These are phyloP conservation scores for Candida glucosophila DNA, from an alignment of 1,139 yeast species.

Conservation along the genomic window DNA sequence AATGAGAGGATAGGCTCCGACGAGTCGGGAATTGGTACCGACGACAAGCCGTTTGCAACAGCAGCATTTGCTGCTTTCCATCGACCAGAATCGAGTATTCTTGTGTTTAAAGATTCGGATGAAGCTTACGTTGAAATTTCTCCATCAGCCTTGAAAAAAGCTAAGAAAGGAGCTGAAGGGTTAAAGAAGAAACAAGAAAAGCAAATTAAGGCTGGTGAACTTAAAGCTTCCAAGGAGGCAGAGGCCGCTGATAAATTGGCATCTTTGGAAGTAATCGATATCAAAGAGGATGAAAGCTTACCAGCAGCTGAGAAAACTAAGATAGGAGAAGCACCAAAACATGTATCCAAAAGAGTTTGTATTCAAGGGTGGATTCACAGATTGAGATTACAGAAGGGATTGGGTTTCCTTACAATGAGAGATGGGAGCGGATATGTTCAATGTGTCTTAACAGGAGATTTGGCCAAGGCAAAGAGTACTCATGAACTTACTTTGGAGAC, in stretches of 20 bases:
- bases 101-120: conserved; percentile 55
- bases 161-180: conserved; percentile 93
- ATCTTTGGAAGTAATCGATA: conserved; percentile 63
- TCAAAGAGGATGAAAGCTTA: conserved; percentile 63
- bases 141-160: conserved; percentile 92
- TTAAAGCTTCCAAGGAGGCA: conserved; percentile 52
- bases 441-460: conserved; percentile 79
- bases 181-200: conserved; percentile 84
- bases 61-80: conserved; percentile 75
- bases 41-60: conserved; percentile 64
- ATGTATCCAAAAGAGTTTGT: conserved; percentile 56
- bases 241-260: conserved; percentile 67
- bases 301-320: conserved; percentile 66
- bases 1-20: conserved; percentile 70
- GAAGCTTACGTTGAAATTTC: conserved; percentile 67
- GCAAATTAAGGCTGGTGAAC: conserved; percentile 57
- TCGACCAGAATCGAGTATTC: conserved; percentile 50
- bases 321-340: conserved; percentile 44
- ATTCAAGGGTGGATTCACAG: conserved; percentile 97
- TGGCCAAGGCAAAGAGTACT: conserved; percentile 86
- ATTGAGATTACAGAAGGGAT: conserved; percentile 84
- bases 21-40: conserved; percentile 48
- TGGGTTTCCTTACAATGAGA: conserved; percentile 83
- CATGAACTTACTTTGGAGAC: conserved; percentile 82
- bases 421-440: conserved; percentile 93